Conservation (phyloP, 495 filamentous ascomycete species). For the Aspergillus kassunensis region DNA sequence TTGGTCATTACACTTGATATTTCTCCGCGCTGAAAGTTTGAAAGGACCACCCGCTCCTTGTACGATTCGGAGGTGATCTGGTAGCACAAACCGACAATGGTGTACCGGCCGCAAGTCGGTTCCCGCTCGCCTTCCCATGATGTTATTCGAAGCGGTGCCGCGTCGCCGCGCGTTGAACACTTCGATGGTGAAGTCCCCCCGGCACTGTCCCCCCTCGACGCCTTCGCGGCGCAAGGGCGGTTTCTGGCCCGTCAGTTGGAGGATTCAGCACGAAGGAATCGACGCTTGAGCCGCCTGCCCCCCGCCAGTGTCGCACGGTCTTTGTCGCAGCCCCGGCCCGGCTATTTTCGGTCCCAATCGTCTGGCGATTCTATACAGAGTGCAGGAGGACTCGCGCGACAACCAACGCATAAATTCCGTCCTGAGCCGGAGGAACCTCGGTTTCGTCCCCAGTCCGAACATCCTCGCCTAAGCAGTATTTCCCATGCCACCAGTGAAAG, state of each 20-base stretch:
- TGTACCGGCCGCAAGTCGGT: constrained; percentile 53
- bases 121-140: constrained; percentile 62
- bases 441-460: constrained; percentile 65
- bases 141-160: constrained; percentile 47
- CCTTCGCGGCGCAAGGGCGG: constrained; percentile 84
- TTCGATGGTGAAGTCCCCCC: constrained; percentile 85
- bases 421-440: constrained; percentile 58
- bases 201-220: constrained; percentile 89
- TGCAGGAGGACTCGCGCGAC: constrained; percentile 24
- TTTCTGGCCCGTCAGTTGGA: constrained; percentile 83
- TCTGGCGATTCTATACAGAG: constrained; percentile 28
- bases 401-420: constrained; percentile 40
- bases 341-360: constrained; percentile 62
- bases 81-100: constrained; percentile 47
- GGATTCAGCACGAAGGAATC: constrained; percentile 61
- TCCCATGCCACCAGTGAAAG: constrained; percentile 49
- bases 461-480: constrained; percentile 67
- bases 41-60: constrained; percentile 1
- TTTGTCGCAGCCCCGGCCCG: constrained; percentile 63
- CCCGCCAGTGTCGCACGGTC: constrained; percentile 77
- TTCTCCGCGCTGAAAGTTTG: background rate
- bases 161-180: constrained; percentile 67
- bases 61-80: constrained; percentile 1
- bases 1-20: background rate
- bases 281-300: constrained; percentile 78